phyloP scores from a whole-genome alignment of 2,329 filamentous ascomycete species.

The Keithomyces neogunnii region DNA sequence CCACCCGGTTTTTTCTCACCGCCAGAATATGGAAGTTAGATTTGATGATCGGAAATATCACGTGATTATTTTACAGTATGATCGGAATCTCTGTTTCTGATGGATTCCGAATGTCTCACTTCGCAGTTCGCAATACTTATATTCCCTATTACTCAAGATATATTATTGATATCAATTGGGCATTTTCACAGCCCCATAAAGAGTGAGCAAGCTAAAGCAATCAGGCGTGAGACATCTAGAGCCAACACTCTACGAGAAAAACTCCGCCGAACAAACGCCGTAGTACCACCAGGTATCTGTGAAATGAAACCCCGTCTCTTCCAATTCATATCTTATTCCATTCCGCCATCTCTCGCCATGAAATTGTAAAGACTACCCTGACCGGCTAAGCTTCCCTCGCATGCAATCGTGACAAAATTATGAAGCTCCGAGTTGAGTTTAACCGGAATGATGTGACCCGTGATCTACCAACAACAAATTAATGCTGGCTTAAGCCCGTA shows the following conservation, averaged over 20 bases:
- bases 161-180: background rate
- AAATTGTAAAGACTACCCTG: background rate
- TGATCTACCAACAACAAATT: background rate
- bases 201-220: background rate
- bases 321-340: constrained; percentile 16
- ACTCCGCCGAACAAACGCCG: constrained; percentile 17
- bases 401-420: background rate
- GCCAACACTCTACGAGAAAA: constrained; percentile 14
- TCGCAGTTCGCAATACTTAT: background rate
- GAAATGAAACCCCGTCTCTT: constrained; percentile 21
- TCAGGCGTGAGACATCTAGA: background rate
- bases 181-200: background rate
- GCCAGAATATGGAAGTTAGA: too few relatives aligned
- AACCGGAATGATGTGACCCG: background rate
- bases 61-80: too few relatives aligned
- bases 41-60: too few relatives aligned
- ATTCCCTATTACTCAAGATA: background rate
- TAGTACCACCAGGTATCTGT: constrained; percentile 19
- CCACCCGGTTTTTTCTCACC: too few relatives aligned
- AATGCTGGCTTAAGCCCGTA: background rate
- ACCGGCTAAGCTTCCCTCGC: background rate
- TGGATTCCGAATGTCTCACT: background rate
- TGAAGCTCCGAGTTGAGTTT: background rate
- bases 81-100: too few relatives aligned
- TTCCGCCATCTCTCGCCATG: constrained; percentile 18